A percentile compares a stretch with the other conserved stretches of the same genome.
phyloP scores from a whole-genome alignment of 352 stramenopile species.

The Pythium pectinolyticum region DNA sequence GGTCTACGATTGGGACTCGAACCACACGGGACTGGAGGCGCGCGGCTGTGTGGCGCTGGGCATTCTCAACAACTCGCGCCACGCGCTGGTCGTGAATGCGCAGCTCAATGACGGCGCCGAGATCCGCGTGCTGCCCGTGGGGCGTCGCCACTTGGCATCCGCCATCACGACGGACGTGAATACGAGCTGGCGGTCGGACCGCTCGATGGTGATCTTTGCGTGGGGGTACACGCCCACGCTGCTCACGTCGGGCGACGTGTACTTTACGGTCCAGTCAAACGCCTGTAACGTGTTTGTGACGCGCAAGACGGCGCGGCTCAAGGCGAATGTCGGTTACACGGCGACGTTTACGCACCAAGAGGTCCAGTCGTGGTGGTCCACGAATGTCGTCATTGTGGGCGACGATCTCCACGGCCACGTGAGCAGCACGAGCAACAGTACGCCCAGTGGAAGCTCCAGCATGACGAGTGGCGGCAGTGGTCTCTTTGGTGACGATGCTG shows the following conservation, averaged over 20 bases:
- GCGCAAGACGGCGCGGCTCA: slow-evolving; percentile 71
- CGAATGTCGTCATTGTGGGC: slow-evolving; percentile 76
- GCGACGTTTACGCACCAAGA: slow-evolving; percentile 85
- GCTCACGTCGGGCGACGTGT: slow-evolving; percentile 80
- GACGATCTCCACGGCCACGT: slow-evolving; percentile 66
- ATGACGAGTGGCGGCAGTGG: slow-evolving; percentile 9
- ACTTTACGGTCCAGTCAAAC: slow-evolving; percentile 83
- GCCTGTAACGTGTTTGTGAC: slow-evolving; percentile 82
- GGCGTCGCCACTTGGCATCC: slow-evolving; percentile 51
- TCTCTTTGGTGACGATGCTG: slow-evolving; percentile 39
- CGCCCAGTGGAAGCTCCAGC: slow-evolving; percentile 15
- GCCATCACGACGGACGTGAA: slow-evolving; percentile 33
- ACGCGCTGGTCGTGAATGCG: slow-evolving; percentile 69
- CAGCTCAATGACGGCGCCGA: slow-evolving; percentile 76
- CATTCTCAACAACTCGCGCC: slow-evolving; percentile 78
- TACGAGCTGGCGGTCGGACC: slow-evolving; percentile 66
- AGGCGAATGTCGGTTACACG: slow-evolving; percentile 77
- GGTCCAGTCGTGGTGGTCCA: slow-evolving; percentile 77
- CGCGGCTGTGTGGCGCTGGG: slow-evolving; percentile 73
- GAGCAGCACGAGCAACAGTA: slow-evolving; percentile 24
- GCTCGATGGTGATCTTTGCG: slow-evolving; percentile 73
- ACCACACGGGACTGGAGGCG: slow-evolving; percentile 78
- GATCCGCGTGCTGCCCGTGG: slow-evolving; percentile 62
- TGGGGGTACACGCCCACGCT: slow-evolving; percentile 86
- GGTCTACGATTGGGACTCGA: slow-evolving; percentile 85